Base-by-base conservation (phyloP, 2,329 filamentous ascomycete species). In the Herpomyces periplanetae region DNA sequence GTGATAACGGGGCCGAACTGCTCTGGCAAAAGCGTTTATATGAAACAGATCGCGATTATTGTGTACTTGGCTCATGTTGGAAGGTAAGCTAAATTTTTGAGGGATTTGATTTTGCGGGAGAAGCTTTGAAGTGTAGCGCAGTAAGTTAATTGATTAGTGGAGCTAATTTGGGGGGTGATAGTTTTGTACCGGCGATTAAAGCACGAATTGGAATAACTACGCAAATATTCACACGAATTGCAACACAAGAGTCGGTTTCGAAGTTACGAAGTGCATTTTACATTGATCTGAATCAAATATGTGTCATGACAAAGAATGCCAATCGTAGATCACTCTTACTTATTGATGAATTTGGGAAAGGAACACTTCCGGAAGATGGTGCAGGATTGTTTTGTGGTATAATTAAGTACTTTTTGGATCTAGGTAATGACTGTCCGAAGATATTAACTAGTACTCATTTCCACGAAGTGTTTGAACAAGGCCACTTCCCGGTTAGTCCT, bases 1-100 rank as follows among this genome's bases (percentile, higher is more conserved):
- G 42, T 88, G 4, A 38, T 96, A 29, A 91, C 80, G 0, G 80
- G 80, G 0, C 73, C 80, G 3, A 96, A 96, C 29, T 84, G 80
- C 34, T 91, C 80, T 0, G 80, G 80, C 0, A 96, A 96, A 37
- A 91, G 71, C 28, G 55, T 91, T 0, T 91, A 87, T 36, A 48
- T 91, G 32, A 96, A 85, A 36, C 75, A 96, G 34, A 54, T 68
- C 13, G 80, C 73, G 3, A 42, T 88, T 19, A 80, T 87, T 23
- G 59, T 85, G 7, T 88, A 80, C 32, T 50, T 96, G 36, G 68
- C 80, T 1, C 80, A 96, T 32, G 53, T 87, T 20, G 80, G 80
- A 19, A 45, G 42, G 42, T 43, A 30, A 23, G 26, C 21, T 8
- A 8, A n/a, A n/a, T n/a, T n/a, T n/a, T n/a, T n/a, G n/a, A n/a